phyloP scores from a whole-genome alignment of 495 filamentous ascomycete species.

The Neurospora discreta region DNA sequence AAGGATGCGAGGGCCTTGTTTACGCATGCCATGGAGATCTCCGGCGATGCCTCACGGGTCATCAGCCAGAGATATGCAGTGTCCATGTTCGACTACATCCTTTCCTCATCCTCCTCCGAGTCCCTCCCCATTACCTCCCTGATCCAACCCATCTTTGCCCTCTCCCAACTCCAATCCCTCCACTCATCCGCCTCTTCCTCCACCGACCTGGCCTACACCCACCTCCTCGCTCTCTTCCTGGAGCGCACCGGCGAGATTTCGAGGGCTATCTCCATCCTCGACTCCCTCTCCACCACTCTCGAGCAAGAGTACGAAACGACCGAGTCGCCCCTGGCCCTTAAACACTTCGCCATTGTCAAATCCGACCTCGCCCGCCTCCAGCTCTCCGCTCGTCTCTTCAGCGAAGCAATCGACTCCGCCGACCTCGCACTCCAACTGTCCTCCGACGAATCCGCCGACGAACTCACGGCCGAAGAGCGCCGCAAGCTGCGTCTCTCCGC shows the following conservation, averaged over 20 bases:
- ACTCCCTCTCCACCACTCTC: slow-evolving; percentile 50
- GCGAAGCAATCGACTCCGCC: slow-evolving; percentile 57
- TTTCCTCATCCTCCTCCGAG: slow-evolving; percentile 39
- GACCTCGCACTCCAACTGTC: slow-evolving; percentile 60
- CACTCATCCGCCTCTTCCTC: slow-evolving; percentile 24
- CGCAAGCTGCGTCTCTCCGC: slow-evolving; percentile 65
- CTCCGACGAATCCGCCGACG: slow-evolving; percentile 48
- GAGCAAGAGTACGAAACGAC: slow-evolving; percentile 77
- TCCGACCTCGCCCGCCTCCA: slow-evolving; percentile 72
- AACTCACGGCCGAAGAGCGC: slow-evolving; percentile 41
- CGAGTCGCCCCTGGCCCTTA: slow-evolving; percentile 61
- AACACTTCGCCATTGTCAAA: slow-evolving; percentile 72
- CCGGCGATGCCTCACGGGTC: slow-evolving; percentile 57
- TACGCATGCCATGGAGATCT: slow-evolving; percentile 92
- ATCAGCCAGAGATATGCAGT: slow-evolving; percentile 66
- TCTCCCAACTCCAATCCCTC: slow-evolving; percentile 66
- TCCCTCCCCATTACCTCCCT: slow-evolving; percentile 47
- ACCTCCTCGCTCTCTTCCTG: slow-evolving; percentile 68
- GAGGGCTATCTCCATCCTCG: slow-evolving; percentile 54
- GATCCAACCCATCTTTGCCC: slow-evolving; percentile 69
- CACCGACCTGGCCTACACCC: slow-evolving; percentile 54
- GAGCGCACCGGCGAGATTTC: slow-evolving; percentile 62
- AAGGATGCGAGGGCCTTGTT: slow-evolving; percentile 75
- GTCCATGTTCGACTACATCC: slow-evolving; percentile 67
- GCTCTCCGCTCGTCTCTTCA: slow-evolving; percentile 54